Evolutionary conservation across 2,329 filamentous ascomycete species (phyloP).

Genomic region (Bipolaris oryzae): DNA sequence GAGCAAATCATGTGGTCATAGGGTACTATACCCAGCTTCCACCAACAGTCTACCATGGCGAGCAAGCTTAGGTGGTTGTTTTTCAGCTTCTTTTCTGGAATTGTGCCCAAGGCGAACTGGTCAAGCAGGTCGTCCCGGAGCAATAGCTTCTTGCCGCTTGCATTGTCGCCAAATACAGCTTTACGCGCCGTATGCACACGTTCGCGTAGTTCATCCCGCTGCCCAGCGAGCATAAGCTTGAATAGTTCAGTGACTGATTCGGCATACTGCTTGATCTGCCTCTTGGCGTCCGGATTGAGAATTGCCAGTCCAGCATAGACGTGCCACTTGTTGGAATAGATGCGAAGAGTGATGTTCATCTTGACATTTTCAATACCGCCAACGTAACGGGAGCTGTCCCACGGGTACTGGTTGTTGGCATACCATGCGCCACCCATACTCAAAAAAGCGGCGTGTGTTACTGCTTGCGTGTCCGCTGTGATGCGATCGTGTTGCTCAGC

Average conservation of each 20-base stretch:
- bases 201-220: slow-evolving; percentile 72
- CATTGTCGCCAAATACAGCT: slow-evolving; percentile 64
- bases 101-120: slow-evolving; percentile 80
- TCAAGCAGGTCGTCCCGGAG: slow-evolving; percentile 82
- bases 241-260: slow-evolving; percentile 90
- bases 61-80: slow-evolving; percentile 95
- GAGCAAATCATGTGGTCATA: slow-evolving; percentile 99
- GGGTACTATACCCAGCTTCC: slow-evolving; percentile 86
- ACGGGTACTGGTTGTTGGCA: slow-evolving; percentile 92
- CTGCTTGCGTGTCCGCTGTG: slow-evolving; percentile 96
- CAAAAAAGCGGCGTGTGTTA: slow-evolving; percentile 95
- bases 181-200: slow-evolving; percentile 82
- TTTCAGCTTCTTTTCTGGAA: slow-evolving; percentile 69
- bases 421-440: slow-evolving; percentile 98
- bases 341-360: slow-evolving; percentile 96
- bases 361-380: slow-evolving; percentile 99
- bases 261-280: slow-evolving; percentile 94
- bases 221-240: slow-evolving; percentile 93
- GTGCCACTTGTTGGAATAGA: slow-evolving; percentile 99
- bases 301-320: slow-evolving; percentile 98
- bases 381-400: slow-evolving; percentile 94
- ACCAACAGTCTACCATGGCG: slow-evolving; percentile 99
- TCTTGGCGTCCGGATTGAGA: slow-evolving; percentile 87
- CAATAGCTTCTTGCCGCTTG: slow-evolving; percentile 70
- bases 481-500: slow-evolving; percentile 92